Percentiles rank a stretch among this genome's conserved stretches.
Conservation (phyloP, 805 yeast species). For the Candida khao-thaluensis region DNA sequence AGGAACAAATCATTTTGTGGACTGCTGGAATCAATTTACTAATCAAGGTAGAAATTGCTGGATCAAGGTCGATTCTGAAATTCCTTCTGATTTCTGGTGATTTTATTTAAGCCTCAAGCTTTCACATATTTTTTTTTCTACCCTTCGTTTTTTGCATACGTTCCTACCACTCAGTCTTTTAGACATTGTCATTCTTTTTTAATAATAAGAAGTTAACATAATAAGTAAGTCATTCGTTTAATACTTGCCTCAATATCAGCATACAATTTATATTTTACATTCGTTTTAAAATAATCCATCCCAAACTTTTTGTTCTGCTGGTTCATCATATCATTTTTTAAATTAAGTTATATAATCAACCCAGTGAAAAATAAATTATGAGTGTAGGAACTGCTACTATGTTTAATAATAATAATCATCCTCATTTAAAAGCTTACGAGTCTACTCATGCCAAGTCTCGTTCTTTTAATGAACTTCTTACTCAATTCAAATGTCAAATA, state of each 20-base stretch:
- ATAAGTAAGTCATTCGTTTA: conserved; percentile 5
- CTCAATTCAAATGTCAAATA: conserved; percentile 24
- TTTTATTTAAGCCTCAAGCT: conserved; percentile 1
- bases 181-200: conserved; percentile 3
- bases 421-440: conserved; percentile 18
- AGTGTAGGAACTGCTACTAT: conserved; percentile 30
- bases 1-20: conserved; percentile 2
- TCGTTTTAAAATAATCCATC: neutral
- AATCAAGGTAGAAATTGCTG: conserved; percentile 8
- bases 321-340: conserved; percentile 6
- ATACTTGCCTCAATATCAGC: conserved; percentile 2
- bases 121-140: neutral
- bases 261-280: neutral
- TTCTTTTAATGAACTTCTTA: conserved; percentile 34
- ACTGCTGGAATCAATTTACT: conserved; percentile 11
- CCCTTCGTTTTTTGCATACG: conserved; percentile 1
- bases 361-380: conserved; percentile 19
- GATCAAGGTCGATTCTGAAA: conserved; percentile 7
- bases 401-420: conserved; percentile 32
- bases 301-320: conserved; percentile 3
- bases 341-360: neutral
- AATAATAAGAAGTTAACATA: neutral
- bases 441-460: conserved; percentile 33
- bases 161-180: neutral
- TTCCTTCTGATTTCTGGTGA: neutral